Evolutionary conservation across 2,329 filamentous ascomycete species (phyloP), one percentile per base, ranked within the genome.

Genomic region (Paraphoma chrysanthemicola): DNA sequence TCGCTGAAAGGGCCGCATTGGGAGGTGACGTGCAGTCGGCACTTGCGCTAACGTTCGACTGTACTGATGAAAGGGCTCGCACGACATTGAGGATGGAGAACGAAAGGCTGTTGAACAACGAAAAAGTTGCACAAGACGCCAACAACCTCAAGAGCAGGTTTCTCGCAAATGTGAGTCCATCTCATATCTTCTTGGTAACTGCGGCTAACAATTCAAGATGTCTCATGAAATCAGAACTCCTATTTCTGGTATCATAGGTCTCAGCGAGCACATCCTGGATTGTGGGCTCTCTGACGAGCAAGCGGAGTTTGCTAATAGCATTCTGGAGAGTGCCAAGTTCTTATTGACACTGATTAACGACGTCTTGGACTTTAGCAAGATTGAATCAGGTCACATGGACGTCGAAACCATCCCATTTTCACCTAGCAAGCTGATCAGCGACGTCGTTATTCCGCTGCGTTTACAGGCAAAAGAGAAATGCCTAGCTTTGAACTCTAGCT

Each of bases 291-390:
- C 33, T 39, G 48, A 53, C 16, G 57, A 59, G 23, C 53, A 56
- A 28, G 28, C 17, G 17, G 53, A 54, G n/a, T 53, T 59, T 28
- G 33, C 38, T 4, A 83, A 86, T 67, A 85, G 81, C 14, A 86
- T 86, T 51, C 79, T 83, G 11, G 82, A 86, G 18, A 86, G 84
- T 57, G 85, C 85, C 8, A 83, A 81, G 55, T 81, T 78, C n/a
- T 64, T 81, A 10, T 69, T 81, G 16, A 78, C 75, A 30, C 73
- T 81, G 46, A 80, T 81, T 69, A 81, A 80, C 59, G 79, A 81
- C 52, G 77, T 80, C 33, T 66, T 81, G 11, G 78, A 81, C 62
- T 80, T 78, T 57, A 79, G 75, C 45, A 81, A 81, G 57, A 67
- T 81, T 1, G 79, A 80, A 48, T 77, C 79, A 11, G 78, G 78